These are phyloP conservation scores for Neohortaea acidophila DNA, from an alignment of 495 filamentous ascomycete genomes.

Conservation along the genomic window DNA sequence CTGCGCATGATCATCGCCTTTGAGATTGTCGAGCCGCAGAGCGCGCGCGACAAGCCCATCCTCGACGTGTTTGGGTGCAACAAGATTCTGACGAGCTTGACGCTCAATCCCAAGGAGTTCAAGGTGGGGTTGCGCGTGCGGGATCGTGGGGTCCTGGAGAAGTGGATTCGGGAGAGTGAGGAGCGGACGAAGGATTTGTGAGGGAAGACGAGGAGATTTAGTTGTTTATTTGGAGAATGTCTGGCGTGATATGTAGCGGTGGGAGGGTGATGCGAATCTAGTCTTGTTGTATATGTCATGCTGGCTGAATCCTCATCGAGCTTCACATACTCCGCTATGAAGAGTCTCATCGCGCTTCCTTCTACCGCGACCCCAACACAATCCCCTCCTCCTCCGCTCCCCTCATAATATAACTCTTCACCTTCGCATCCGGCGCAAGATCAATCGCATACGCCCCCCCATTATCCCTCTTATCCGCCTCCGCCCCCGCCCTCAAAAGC, in stretches of 20 bases:
- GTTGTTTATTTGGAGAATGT: no score
- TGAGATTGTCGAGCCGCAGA: slow-evolving; percentile 35
- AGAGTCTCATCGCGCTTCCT: no score
- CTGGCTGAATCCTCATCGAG: no score
- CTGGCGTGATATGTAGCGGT: no score
- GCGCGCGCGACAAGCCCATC: slow-evolving; percentile 38
- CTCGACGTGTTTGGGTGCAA: slow-evolving; percentile 50
- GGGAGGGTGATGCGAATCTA: no score
- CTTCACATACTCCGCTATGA: no score
- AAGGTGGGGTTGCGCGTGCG: slow-evolving; percentile 35
- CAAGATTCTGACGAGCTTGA: slow-evolving; percentile 46
- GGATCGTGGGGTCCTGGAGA: slow-evolving; percentile 33
- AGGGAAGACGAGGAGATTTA: no score
- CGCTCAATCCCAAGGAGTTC: slow-evolving; percentile 57
- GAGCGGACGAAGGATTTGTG: slow-evolving; percentile 42
- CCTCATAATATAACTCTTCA: slow-evolving; percentile 54
- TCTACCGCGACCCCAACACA: no score
- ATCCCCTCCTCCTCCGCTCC: slow-evolving; percentile 77
- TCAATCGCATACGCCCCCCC: slow-evolving; percentile 65
- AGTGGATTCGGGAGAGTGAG: slow-evolving; percentile 34
- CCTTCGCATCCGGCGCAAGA: slow-evolving; percentile 68
- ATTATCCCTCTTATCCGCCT: slow-evolving; percentile 58
- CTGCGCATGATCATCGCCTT: slow-evolving; percentile 55
- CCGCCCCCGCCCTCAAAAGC: slow-evolving; percentile 71
- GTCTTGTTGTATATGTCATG: no score